phyloP scores from a whole-genome alignment of 2,329 filamentous ascomycete genomes.

The Penicillium sp. region DNA sequence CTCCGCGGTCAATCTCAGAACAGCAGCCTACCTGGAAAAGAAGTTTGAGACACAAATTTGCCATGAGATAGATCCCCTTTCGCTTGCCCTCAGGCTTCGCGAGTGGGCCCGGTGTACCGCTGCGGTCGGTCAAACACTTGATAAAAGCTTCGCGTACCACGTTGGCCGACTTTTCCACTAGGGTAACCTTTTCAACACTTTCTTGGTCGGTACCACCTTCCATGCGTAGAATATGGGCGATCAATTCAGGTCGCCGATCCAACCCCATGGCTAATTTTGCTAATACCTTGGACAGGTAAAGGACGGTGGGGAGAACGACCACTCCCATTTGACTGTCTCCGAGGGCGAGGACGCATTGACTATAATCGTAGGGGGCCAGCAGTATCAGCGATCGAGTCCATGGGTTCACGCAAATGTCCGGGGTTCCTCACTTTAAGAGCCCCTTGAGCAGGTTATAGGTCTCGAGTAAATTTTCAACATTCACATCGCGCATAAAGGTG shows the following conservation, averaged over 20 bases:
- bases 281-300: conserved; percentile 79
- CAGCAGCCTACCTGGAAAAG: conserved; percentile 71
- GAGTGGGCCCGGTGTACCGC: conserved; percentile 62
- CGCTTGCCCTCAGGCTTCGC: conserved; percentile 81
- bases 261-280: conserved; percentile 82
- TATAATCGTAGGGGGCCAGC: conserved; percentile 38
- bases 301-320: conserved; percentile 80
- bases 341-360: conserved; percentile 81
- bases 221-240: conserved; percentile 61
- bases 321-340: conserved; percentile 78
- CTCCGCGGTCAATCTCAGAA: background rate
- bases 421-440: conserved; percentile 69
- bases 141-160: conserved; percentile 90
- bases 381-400: conserved; percentile 1
- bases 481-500: conserved; percentile 77
- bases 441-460: conserved; percentile 76
- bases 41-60: conserved; percentile 86
- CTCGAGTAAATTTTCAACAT: conserved; percentile 73
- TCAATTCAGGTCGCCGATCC: conserved; percentile 78
- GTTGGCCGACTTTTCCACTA: conserved; percentile 87
- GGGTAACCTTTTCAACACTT: conserved; percentile 72
- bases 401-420: background rate
- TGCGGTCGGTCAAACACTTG: conserved; percentile 82
- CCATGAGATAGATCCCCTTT: conserved; percentile 85
- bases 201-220: conserved; percentile 54